Percentiles rank a stretch among this genome's conserved stretches.
Conservation (phyloP, 768 basidiomycete genomes). For the Collybia sordida region DNA sequence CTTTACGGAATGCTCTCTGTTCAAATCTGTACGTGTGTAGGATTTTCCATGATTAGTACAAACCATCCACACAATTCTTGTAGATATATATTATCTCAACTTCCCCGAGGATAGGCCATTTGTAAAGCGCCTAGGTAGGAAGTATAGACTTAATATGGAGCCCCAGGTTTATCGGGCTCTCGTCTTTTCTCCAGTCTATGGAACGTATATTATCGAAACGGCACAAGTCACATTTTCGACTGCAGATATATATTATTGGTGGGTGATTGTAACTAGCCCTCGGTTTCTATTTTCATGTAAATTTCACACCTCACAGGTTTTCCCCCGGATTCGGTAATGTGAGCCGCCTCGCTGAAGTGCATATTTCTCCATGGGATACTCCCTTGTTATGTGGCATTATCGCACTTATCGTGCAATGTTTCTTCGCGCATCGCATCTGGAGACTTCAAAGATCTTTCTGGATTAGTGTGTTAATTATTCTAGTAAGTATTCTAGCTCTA, state of each 20-base stretch:
- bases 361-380: constrained; percentile 16
- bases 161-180: too few relatives aligned
- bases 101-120: neutral
- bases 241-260: neutral
- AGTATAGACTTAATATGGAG: too few relatives aligned
- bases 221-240: neutral
- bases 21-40: constrained; percentile 6
- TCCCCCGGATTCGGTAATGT: constrained; percentile 15
- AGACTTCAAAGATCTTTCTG: constrained; percentile 8
- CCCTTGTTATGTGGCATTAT: constrained; percentile 17
- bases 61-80: neutral
- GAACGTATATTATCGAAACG: neutral
- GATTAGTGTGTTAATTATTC: constrained; percentile 7
- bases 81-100: constrained; percentile 1
- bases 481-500: neutral
- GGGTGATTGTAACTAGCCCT: neutral
- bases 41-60: neutral
- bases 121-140: neutral
- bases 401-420: constrained; percentile 17
- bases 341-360: constrained; percentile 12
- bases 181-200: neutral
- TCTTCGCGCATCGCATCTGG: constrained; percentile 19
- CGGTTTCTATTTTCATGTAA: neutral
- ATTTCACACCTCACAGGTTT: constrained; percentile 4
- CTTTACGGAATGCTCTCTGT: constrained; percentile 11